Base-by-base conservation (phyloP, 768 basidiomycete species). In the Asterophora parasitica region DNA sequence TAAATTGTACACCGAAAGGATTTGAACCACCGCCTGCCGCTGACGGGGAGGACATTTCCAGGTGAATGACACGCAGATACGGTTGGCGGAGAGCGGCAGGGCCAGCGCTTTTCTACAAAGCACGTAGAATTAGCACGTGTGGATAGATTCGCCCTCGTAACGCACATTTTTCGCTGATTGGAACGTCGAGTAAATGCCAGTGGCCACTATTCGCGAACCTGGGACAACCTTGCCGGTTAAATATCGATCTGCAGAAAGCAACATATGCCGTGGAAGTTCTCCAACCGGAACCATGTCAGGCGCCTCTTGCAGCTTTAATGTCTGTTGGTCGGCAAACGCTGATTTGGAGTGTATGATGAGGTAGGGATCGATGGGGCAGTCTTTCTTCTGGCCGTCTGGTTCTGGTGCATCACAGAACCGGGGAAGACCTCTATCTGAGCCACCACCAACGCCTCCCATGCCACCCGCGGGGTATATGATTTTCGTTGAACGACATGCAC, bases 241-340 rank as follows among this genome's bases (percentile, higher is more conserved):
- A 60, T 92, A 85, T 64, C 95, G 75, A 64, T 99, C 96, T 4
- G 82, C 83, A 23, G 90, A 94, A 19, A 99, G 73, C 42, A 95
- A 76, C 78, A 99, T 92, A 62, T 98, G 96, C 41, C 94, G 71
- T 7, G 96, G 96, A 34, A 99, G 73, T 62, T 99, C 96, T 76
- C 96, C 96, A 19, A 98, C 94, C 0, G 96, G 96, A 1, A 99
- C 96, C 92, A 97, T 96, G 65, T 99, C 96, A 0, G 96, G 96
- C 13, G 95, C 94, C 66, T 99, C 96, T 66, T 99, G 96, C 10
- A 99, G 78, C 64, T 99, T 99, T 57, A 99, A 76, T 9, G 82
- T 88, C 67, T 99, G 96, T 57, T 96, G 93, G 62, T 99, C 96
- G 7, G 93, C 86, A 61, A 98, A 99, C 5, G 80, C 75, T 27